phyloP scores from a whole-genome alignment of 176 grass and related monocot species.

The Triticum timopheevii region DNA sequence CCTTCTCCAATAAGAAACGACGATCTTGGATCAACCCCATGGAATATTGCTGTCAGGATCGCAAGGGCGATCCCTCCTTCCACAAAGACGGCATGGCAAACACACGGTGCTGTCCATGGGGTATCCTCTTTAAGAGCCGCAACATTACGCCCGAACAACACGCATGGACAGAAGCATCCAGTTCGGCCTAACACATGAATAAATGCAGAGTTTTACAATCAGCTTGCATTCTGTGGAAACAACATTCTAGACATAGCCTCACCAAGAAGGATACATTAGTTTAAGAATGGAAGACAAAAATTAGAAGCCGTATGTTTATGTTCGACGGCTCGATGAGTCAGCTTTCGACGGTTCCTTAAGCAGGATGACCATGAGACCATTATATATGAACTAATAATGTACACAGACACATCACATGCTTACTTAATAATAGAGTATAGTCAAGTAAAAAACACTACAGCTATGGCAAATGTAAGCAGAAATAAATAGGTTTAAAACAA shows the following conservation, averaged over 20 bases:
- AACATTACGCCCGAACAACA: constrained; percentile 81
- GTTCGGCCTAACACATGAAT: constrained; percentile 61
- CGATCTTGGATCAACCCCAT: constrained; percentile 78
- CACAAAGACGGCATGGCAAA: constrained; percentile 82
- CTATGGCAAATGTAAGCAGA: background rate
- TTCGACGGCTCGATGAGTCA: background rate
- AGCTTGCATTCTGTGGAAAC: background rate
- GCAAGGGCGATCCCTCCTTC: constrained; percentile 80
- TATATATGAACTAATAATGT: background rate
- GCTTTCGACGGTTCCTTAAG: background rate
- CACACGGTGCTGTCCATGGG: constrained; percentile 72
- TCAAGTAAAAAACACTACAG: background rate
- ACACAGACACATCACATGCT: background rate
- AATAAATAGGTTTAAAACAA: background rate
- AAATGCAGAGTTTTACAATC: background rate
- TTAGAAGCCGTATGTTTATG: background rate
- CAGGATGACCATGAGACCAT: background rate
- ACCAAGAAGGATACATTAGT: background rate
- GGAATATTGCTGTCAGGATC: constrained; percentile 65
- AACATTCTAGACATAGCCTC: background rate
- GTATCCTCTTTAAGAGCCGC: constrained; percentile 74
- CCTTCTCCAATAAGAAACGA: constrained; percentile 87
- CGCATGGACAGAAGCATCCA: constrained; percentile 83
- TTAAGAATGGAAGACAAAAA: background rate
- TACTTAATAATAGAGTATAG: background rate